phyloP scores from a whole-genome alignment of 352 stramenopile species.

The Phytopythium litorale region DNA sequence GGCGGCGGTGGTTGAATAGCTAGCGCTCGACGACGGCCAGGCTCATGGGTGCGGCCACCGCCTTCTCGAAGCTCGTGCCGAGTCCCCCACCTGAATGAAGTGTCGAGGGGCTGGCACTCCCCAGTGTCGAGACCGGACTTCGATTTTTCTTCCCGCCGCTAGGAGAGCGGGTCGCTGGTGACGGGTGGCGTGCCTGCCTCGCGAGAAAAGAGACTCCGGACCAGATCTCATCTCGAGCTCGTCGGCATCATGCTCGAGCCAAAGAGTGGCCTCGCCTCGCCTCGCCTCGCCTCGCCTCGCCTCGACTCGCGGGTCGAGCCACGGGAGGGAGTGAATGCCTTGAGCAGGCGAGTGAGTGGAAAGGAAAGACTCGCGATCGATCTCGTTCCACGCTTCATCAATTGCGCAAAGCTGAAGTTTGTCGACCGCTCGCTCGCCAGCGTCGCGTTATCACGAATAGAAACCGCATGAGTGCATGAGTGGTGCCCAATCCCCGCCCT shows the following conservation, averaged over 20 bases:
- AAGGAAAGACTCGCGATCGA: not conserved
- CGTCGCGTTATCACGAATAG: constrained; percentile 1
- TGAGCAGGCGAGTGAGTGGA: not conserved
- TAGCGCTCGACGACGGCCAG: too few species aligned
- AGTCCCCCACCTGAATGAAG: not conserved
- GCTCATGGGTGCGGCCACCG: too few species aligned
- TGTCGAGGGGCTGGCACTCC: not conserved
- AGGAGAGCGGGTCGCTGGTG: not conserved
- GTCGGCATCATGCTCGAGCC: too few species aligned
- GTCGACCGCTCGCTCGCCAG: not conserved
- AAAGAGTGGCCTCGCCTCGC: too few species aligned
- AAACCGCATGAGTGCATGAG: not conserved
- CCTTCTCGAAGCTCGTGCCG: too few species aligned
- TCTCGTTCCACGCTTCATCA: not conserved
- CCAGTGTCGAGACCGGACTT: constrained; percentile 2
- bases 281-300: too few species aligned
- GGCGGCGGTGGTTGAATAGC: too few species aligned
- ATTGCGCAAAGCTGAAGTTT: not conserved
- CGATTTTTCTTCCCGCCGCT: constrained; percentile 6
- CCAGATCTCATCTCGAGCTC: not conserved
- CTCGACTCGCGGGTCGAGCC: too few species aligned
- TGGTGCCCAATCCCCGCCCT: not conserved
- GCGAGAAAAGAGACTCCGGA: constrained; percentile 1
- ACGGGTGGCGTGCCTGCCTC: not conserved
- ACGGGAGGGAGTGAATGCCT: too few species aligned